Base-by-base conservation (phyloP, 208 protist genomes). In the Crithidia brevicula region DNA sequence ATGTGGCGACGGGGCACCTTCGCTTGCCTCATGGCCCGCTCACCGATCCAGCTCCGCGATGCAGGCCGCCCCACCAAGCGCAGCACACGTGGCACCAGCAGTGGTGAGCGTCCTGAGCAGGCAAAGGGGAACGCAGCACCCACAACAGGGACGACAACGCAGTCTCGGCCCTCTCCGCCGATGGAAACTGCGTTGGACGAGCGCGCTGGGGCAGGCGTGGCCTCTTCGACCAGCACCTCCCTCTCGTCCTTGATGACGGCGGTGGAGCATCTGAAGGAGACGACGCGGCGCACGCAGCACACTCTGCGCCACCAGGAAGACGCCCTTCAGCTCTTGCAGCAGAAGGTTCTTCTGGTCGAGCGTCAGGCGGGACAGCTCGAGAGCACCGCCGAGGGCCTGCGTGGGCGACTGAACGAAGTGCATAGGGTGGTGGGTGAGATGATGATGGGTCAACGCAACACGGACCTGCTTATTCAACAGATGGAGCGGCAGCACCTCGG, bases 391-490 rank as follows among this genome's bases (percentile, higher is more conserved):
- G 77, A 74, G 18, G 57, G 59, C 4, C 40, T 81, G 64, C 77
- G 80, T 49, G 64, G 69, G 56, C 23, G 68, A 43, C 66, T 89
- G 42, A 64, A 47, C 8, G 80, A 86, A 49, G 67, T 80, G 40
- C 73, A 74, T 23, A 63, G 86, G 0, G 51, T 77, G 1, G 71
- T 82, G 30, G 87, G 86, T 0, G 84, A 88, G 46, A 72, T 92
- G 10, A 62, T 73, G 28, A 56, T 94, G 43, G 45, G 81, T 30
- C 75, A 88, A 71, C 72, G 77, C 42, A 91, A 88, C 62, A 79
- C 75, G 2, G 85, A 92, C 58, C 51, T 79, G 9, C 77, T 94
- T 15, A 72, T 92, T 43, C 73, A 77, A 34, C 89, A 94, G 64
- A 76, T 92, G 52, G 89, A 92, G 60, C 73, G 74, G 18, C 60